Evolutionary conservation across 345 rosid species (phyloP).

Genomic region (Lagerstroemia speciosa): DNA sequence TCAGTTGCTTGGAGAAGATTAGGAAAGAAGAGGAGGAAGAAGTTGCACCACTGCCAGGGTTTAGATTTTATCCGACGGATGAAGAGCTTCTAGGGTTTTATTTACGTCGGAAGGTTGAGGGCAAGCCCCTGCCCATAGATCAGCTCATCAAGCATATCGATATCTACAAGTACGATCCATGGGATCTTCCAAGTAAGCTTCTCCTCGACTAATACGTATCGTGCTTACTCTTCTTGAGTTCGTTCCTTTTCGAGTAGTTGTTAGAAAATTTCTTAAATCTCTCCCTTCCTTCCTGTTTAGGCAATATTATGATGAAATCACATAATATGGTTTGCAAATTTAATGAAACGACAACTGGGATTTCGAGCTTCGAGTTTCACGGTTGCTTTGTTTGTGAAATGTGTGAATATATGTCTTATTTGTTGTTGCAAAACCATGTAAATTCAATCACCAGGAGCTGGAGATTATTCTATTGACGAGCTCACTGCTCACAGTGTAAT

Average conservation of each 20-base stretch:
- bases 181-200: constrained; percentile 47
- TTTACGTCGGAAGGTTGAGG: constrained; percentile 31
- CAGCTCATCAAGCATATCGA: constrained; percentile 35
- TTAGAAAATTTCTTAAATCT: too few relatives aligned
- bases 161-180: constrained; percentile 39
- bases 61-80: constrained; percentile 40
- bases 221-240: neutral
- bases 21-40: constrained; percentile 14
- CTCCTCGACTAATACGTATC: neutral
- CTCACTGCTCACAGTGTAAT: neutral
- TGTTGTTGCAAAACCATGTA: neutral
- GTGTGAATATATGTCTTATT: neutral
- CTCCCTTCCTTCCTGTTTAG: too few relatives aligned
- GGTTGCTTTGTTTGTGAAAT: neutral
- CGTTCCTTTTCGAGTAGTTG: neutral
- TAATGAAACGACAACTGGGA: neutral
- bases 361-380: neutral
- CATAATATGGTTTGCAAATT: neutral
- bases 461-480: neutral
- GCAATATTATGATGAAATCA: neutral
- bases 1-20: neutral
- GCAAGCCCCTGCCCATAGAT: constrained; percentile 19
- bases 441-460: neutral
- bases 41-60: constrained; percentile 31
- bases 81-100: constrained; percentile 43